Conservation (phyloP, 257 asterid genomes). For the Oldenlandia corymbosa region DNA sequence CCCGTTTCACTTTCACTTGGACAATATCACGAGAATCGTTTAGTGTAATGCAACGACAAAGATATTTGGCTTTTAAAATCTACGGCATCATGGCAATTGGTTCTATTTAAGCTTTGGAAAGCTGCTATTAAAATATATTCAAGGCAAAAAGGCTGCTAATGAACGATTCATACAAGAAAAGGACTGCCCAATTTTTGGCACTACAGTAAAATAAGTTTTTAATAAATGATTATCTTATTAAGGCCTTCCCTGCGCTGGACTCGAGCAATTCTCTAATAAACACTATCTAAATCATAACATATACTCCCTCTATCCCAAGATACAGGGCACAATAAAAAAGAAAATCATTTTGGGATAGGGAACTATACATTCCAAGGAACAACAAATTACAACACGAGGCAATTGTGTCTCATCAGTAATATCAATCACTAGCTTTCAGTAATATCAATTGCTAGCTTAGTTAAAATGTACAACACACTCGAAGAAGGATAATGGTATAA, state of each 20-base stretch:
- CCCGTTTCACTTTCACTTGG: neutral
- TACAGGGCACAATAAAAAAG: no score
- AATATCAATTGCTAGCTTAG: no score
- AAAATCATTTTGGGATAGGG: no score
- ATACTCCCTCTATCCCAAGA: no score
- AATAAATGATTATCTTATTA: neutral
- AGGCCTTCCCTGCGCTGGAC: neutral
- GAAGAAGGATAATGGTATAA: no score
- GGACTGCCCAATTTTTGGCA: slow-evolving; percentile 9
- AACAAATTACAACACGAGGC: no score
- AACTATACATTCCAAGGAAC: no score
- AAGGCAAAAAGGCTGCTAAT: neutral
- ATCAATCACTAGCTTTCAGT: no score
- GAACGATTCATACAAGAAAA: slow-evolving; percentile 1
- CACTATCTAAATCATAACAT: no score
- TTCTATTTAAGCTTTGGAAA: slow-evolving; percentile 1
- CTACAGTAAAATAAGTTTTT: neutral
- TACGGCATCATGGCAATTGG: slow-evolving; percentile 1
- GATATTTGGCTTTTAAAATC: neutral
- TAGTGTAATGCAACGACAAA: slow-evolving; percentile 1
- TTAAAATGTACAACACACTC: no score
- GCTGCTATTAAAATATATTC: slow-evolving; percentile 13
- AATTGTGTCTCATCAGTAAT: no score
- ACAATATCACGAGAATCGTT: slow-evolving; percentile 5
- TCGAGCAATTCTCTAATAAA: no score